Evolutionary conservation across 108 stramenopile genomes (phyloP).

Genomic region (Aurantiochytrium sp.): DNA sequence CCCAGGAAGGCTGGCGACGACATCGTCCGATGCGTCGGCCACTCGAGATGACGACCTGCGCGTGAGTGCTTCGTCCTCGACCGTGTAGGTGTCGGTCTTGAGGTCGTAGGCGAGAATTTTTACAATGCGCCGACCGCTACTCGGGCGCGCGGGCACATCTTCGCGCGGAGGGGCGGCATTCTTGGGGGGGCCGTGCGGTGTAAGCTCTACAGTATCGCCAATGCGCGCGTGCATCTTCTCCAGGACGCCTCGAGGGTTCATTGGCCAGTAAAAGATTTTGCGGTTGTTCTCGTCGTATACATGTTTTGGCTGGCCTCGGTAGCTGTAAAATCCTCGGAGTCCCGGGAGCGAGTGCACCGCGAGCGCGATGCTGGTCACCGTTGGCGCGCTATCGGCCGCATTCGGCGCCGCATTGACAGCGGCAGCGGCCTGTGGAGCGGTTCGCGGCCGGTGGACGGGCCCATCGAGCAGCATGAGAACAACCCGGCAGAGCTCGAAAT

Average conservation of each 20-base stretch:
- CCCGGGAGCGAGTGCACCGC: not conserved
- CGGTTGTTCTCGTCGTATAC: not conserved
- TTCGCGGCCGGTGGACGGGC: not conserved
- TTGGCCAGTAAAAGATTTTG: not conserved
- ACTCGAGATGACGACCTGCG: too few species aligned
- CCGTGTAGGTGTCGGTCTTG: not conserved
- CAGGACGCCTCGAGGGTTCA: not conserved
- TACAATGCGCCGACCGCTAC: not conserved
- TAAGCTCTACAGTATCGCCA: not conserved
- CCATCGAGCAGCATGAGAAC: conserved; percentile 11
- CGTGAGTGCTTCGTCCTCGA: not conserved
- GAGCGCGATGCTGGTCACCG: not conserved
- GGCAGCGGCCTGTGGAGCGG: not conserved
- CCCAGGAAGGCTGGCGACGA: too few species aligned
- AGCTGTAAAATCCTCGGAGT: not conserved
- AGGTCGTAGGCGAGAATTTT: not conserved
- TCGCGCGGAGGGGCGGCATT: not conserved
- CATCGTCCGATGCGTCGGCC: too few species aligned
- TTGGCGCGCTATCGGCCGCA: not conserved
- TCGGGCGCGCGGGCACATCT: not conserved
- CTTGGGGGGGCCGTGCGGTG: not conserved
- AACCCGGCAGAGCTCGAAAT: not conserved
- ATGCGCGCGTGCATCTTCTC: not conserved
- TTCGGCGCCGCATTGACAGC: not conserved
- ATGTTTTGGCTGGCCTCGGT: not conserved